Evolutionary conservation across 2,329 filamentous ascomycete genomes (phyloP).

Genomic region (Diaporthe helianthi): DNA sequence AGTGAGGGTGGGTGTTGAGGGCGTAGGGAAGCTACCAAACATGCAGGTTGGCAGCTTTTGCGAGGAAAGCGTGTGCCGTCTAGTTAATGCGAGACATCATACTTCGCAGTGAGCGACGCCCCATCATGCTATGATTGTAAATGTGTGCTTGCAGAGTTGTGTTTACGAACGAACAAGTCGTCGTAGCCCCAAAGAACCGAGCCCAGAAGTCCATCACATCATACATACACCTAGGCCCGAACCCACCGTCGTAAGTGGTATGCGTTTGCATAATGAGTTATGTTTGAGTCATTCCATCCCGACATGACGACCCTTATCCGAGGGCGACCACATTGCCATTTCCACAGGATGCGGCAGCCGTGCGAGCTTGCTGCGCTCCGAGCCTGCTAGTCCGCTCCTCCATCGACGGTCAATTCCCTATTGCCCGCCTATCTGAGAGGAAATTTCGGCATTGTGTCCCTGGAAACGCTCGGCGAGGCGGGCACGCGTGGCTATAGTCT

Average conservation of each 20-base stretch:
- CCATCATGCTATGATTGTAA: no score
- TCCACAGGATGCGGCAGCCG: background rate
- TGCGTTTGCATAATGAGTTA: background rate
- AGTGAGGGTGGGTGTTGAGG: constrained; percentile 18
- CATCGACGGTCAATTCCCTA: constrained; percentile 40
- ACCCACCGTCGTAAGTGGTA: background rate
- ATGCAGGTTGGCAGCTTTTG: no score
- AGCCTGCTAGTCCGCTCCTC: background rate
- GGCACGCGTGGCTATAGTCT: constrained; percentile 91
- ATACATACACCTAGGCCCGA: background rate
- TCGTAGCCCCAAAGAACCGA: background rate
- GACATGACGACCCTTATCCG: background rate
- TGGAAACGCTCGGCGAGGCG: constrained; percentile 90
- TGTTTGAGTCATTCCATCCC: background rate
- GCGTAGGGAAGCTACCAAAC: no score
- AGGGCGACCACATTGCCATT: background rate
- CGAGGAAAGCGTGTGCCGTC: no score
- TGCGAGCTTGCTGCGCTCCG: background rate
- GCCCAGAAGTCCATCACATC: background rate
- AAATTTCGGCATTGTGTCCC: constrained; percentile 69
- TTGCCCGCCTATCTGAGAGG: constrained; percentile 58
- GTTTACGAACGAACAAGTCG: background rate
- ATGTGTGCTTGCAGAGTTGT: constrained; percentile 3
- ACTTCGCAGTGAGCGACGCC: no score
- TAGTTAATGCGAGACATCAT: no score